Base-by-base conservation (phyloP, 768 basidiomycete genomes). In the Mycena rebaudengoi region DNA sequence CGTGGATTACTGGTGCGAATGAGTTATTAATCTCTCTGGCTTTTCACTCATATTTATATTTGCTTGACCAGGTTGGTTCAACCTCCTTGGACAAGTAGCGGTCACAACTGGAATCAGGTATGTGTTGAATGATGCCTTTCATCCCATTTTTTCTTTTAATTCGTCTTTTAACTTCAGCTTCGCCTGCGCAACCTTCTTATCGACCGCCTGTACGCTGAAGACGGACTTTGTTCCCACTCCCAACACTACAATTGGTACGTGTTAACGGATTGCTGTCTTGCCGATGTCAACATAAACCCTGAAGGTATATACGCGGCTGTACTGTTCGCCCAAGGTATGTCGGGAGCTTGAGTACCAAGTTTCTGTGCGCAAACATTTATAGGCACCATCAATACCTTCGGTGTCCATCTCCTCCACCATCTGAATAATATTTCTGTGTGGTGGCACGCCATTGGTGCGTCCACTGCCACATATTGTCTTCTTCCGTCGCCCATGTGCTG, bases 61-160 rank as follows among this genome's bases (percentile, higher is more conserved):
- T 21, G 29, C 16, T 8, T 33, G n/a, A 26, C 4, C 53, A 84
- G 83, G 88, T 12, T 90, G 89, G 88, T 90, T 91, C 75, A 91
- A 91, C 70, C 76, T 91, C 16, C 78, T 91, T 12, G 90, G 90
- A 0, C 91, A 92, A 74, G 91, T 91, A 0, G 91, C 91, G 4
- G 87, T 92, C 7, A 92, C 91, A 0, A 90, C 90, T 2, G 90
- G 90, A 4, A 91, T 91, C 70, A 85, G 84, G 84, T 88, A 49
- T 18, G 74, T 64, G 26, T 26, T n/a, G n/a, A n/a, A n/a, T n/a
- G n/a, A 5, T 45, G 32, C 33, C 50, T 25, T 29, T 43, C 44
- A 23, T 25, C 14, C 28, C 28, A 18, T 10, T 33, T 18, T 29
- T 18, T 28, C 23, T 21, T n/a, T 41, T 5, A 32, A 12, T 20